Evolutionary conservation across 305 asterid genomes (phyloP).

Genomic region (Andrographis paniculata): DNA sequence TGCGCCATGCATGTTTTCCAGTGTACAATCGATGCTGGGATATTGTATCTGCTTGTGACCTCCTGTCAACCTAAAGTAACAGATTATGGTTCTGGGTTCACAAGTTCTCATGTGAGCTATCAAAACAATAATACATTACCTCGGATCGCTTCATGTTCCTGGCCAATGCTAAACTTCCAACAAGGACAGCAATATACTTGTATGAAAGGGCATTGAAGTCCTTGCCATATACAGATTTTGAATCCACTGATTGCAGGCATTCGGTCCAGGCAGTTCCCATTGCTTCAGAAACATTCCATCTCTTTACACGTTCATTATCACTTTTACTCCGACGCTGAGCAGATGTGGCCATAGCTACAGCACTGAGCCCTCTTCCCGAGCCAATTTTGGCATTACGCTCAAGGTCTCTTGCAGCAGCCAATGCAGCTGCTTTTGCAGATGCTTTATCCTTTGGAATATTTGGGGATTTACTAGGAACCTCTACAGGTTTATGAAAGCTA

Average conservation of each 20-base stretch:
- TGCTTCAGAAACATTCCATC: slow-evolving; percentile 98
- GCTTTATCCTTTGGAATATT: slow-evolving; percentile 89
- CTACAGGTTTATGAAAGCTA: slow-evolving; percentile 90
- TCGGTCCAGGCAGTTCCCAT: slow-evolving; percentile 99
- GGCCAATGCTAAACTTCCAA: slow-evolving; percentile 97
- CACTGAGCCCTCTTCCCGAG: slow-evolving; percentile 99
- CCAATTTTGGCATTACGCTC: slow-evolving; percentile 98
- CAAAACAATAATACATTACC: slow-evolving; percentile 41
- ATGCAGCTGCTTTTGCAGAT: slow-evolving; percentile 98
- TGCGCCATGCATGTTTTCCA: slow-evolving; percentile 98
- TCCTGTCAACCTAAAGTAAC: slow-evolving; percentile 82
- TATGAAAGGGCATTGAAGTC: slow-evolving; percentile 90
- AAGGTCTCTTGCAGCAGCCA: slow-evolving; percentile 99
- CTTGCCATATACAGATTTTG: slow-evolving; percentile 89
- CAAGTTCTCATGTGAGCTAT: slow-evolving; percentile 14
- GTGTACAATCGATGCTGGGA: slow-evolving; percentile 66
- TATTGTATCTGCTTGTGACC: slow-evolving; percentile 74
- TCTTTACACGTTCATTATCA: slow-evolving; percentile 82
- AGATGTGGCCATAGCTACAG: slow-evolving; percentile 99
- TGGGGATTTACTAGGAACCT: slow-evolving; percentile 63
- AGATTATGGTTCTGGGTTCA: slow-evolving; percentile 18
- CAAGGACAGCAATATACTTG: slow-evolving; percentile 91
- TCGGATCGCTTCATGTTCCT: slow-evolving; percentile 98
- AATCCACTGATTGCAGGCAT: slow-evolving; percentile 88
- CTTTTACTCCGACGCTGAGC: slow-evolving; percentile 81